Conservation (phyloP, 768 basidiomycete genomes). For the Boletus sp. region DNA sequence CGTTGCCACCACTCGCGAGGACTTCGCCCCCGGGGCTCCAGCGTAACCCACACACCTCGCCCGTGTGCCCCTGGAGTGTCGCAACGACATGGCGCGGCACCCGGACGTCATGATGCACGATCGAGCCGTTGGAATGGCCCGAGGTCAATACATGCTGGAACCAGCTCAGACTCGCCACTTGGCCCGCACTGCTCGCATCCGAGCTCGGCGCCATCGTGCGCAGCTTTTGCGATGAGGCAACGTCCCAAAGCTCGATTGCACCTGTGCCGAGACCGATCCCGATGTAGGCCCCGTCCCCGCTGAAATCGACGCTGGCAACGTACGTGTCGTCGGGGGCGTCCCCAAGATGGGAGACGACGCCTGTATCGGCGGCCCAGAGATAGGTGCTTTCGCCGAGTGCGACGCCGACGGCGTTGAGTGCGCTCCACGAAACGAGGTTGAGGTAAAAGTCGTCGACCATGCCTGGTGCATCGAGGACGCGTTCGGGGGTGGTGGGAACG, state of each 20-base stretch:
- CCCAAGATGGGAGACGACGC: conserved; percentile 72
- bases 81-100: conserved; percentile 84
- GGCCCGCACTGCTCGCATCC: conserved; percentile 38
- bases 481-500: conserved; percentile 82
- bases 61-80: conserved; percentile 85
- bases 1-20: conserved; percentile 93
- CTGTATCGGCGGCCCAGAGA: conserved; percentile 92
- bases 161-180: conserved; percentile 87
- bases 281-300: conserved; percentile 75
- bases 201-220: conserved; percentile 72
- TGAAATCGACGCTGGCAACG: conserved; percentile 75
- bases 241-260: conserved; percentile 94
- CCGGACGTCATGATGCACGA: conserved; percentile 95
- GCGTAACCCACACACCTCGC: conserved; percentile 89
- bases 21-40: conserved; percentile 89
- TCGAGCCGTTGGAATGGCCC: conserved; percentile 91
- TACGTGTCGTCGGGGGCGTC: conserved; percentile 75
- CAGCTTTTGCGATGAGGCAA: conserved; percentile 70
- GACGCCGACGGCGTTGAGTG: conserved; percentile 83
- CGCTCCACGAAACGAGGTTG: conserved; percentile 89
- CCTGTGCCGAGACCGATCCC: conserved; percentile 79
- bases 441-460: conserved; percentile 96
- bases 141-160: conserved; percentile 79
- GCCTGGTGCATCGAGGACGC: conserved; percentile 94
- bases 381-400: conserved; percentile 85